phyloP scores from a whole-genome alignment of 1,139 yeast genomes.

The Yamadazyma kanchanaburiensis region DNA sequence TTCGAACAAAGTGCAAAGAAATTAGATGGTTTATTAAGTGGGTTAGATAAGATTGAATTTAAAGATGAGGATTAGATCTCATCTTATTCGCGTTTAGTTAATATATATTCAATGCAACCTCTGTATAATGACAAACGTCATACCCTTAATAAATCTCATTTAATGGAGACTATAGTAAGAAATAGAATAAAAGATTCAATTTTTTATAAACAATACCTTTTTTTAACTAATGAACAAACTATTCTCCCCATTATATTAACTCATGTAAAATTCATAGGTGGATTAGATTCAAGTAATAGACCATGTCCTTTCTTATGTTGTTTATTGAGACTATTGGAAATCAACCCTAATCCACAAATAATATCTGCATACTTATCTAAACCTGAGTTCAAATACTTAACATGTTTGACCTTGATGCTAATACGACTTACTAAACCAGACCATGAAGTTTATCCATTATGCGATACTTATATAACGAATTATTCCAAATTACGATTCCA shows the following conservation, averaged over 20 bases:
- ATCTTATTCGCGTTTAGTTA: neutral
- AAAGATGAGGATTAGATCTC: constrained; percentile 24
- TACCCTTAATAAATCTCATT: constrained; percentile 44
- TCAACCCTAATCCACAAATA: constrained; percentile 56
- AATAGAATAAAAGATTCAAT: constrained; percentile 66
- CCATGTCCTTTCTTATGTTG: constrained; percentile 69
- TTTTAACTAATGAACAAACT: constrained; percentile 53
- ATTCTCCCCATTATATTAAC: constrained; percentile 34
- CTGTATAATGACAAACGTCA: constrained; percentile 22
- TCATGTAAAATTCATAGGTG: constrained; percentile 47
- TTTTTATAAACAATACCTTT: constrained; percentile 66
- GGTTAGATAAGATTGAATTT: constrained; percentile 33
- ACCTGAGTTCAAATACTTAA: constrained; percentile 58
- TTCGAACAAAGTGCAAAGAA: constrained; percentile 47
- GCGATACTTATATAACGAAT: constrained; percentile 56
- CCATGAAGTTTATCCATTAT: constrained; percentile 40
- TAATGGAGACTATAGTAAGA: constrained; percentile 65
- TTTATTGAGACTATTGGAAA: constrained; percentile 57
- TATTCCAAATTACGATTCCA: constrained; percentile 44
- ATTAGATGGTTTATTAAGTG: constrained; percentile 27
- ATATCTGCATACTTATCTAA: constrained; percentile 51
- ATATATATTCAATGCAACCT: constrained; percentile 6
- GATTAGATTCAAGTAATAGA: constrained; percentile 42
- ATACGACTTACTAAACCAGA: constrained; percentile 48
- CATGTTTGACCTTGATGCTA: constrained; percentile 59